Percentiles rank a stretch among this genome's conserved stretches.
These are phyloP conservation scores for Mucor saturninus DNA, from an alignment of 371 early-diverging fungal species.

Conservation along the genomic window DNA sequence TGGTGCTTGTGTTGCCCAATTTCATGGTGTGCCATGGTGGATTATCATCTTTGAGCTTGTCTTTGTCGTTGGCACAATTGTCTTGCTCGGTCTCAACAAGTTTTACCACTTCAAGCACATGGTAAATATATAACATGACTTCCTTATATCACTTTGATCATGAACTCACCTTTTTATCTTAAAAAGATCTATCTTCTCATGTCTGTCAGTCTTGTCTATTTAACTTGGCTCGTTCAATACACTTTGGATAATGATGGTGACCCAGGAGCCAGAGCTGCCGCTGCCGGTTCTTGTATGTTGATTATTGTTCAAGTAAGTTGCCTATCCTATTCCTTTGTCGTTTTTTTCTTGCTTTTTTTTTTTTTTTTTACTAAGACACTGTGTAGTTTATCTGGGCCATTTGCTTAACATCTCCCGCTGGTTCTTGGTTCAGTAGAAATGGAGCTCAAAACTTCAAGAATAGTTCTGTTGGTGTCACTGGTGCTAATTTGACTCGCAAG, in stretches of 20 bases:
- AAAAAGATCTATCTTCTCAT: slow-evolving; percentile 60
- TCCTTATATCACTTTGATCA: neutral
- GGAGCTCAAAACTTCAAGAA: slow-evolving; percentile 9
- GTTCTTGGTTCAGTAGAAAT: slow-evolving; percentile 50
- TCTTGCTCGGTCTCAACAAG: slow-evolving; percentile 30
- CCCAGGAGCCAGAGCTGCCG: slow-evolving; percentile 43
- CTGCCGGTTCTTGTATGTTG: slow-evolving; percentile 67
- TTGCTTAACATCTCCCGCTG: slow-evolving; percentile 72
- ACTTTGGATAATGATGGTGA: slow-evolving; percentile 16
- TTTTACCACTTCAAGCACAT: slow-evolving; percentile 34
- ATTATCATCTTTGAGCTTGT: slow-evolving; percentile 65
- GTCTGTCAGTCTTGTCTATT: slow-evolving; percentile 57
- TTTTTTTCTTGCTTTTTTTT: too few relatives aligned
- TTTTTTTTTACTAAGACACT: neutral
- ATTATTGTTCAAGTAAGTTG: slow-evolving; percentile 59
- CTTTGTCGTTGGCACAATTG: slow-evolving; percentile 50
- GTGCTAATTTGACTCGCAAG: slow-evolving; percentile 21
- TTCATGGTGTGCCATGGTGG: slow-evolving; percentile 58
- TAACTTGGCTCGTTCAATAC: slow-evolving; percentile 47
- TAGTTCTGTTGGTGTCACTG: slow-evolving; percentile 3
- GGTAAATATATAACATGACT: slow-evolving; percentile 19
- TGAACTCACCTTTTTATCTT: too few relatives aligned
- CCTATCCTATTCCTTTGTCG: too few relatives aligned
- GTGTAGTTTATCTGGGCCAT: slow-evolving; percentile 72
- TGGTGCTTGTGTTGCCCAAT: slow-evolving; percentile 59